Conservation (phyloP, 176 grass and related monocot genomes). For the Carex parvula region DNA sequence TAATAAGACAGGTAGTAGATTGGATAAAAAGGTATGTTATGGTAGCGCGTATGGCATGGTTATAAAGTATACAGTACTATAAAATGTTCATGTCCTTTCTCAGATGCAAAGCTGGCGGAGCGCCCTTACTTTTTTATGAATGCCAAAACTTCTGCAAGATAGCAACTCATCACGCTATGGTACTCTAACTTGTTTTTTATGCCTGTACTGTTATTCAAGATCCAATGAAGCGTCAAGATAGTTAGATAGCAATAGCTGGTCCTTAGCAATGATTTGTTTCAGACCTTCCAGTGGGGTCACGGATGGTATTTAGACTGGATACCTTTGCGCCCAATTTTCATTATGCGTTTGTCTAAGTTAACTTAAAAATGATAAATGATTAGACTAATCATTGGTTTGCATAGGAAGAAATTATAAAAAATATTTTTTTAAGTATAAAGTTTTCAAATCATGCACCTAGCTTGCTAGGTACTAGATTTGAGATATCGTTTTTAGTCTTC, state of each 20-base stretch:
- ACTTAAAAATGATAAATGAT: background rate
- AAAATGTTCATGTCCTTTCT: constrained; percentile 4
- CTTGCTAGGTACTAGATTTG: no score
- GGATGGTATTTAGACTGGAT: constrained; percentile 1
- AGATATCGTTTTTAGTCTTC: no score
- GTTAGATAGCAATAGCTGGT: background rate
- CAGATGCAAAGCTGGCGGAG: constrained; percentile 8
- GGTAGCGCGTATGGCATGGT: constrained; percentile 5
- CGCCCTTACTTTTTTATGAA: background rate
- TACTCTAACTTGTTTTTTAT: background rate
- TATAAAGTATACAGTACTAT: background rate
- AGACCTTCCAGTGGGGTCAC: constrained; percentile 22
- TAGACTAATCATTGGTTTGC: background rate
- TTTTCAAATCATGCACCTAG: background rate
- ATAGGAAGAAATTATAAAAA: background rate
- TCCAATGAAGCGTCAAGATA: constrained; percentile 8
- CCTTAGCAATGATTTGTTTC: constrained; percentile 20
- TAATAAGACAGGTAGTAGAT: background rate
- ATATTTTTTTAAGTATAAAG: background rate
- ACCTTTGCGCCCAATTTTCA: background rate
- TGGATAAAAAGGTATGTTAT: background rate
- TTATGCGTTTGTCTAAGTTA: background rate
- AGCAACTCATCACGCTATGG: background rate
- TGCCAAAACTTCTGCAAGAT: background rate
- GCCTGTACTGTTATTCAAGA: background rate